Base-by-base conservation (phyloP, 805 yeast species). In the Pichia exigua region DNA sequence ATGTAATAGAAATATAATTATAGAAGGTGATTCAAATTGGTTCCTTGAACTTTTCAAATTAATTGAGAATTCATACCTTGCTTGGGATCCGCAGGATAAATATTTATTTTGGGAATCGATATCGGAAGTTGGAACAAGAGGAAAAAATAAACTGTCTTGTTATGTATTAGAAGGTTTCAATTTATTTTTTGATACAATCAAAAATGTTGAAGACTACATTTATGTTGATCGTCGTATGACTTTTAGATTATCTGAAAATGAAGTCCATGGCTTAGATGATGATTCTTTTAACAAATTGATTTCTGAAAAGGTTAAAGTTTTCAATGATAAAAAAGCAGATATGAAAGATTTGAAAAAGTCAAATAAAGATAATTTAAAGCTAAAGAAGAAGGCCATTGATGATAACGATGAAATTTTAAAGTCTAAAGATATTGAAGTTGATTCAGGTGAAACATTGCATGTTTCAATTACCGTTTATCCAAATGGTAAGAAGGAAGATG, bases 401-500 rank as follows among this genome's bases (percentile, higher is more conserved):
- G 39, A 35, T 35, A 7, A n/a, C 6, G 20, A 35, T 35, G 20
- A 35, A 35, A 35, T 35, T n/a, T 35, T n/a, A n/a, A 35, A 35
- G 12, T 35, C 39, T 9, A 35, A 17, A 35, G 39, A 35, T 35
- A 35, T 35, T 35, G 20, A 17, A n/a, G 12, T 35, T 6, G 39
- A 35, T 35, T 35, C 39, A 5, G 39, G 39, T n/a, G 39, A 35
- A 35, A 35, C 39, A 35, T 9, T 35, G 10, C 39, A 35, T n/a
- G 39, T 55, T 30, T 43, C 50, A 2, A 50, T 55, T 4, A 52
- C 49, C 4, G 38, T 55, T 28, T 55, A 55, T 27, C 58, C 58
- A 10, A 48, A 50, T 38, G 58, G 58, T 17, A 52, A 49, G 17
- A 13, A 21, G 24, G 49, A 46, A 12, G 51, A 46, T n/a, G 43